phyloP scores from a whole-genome alignment of 1,284 basidiomycete species.

The Prillingera fragicola region DNA sequence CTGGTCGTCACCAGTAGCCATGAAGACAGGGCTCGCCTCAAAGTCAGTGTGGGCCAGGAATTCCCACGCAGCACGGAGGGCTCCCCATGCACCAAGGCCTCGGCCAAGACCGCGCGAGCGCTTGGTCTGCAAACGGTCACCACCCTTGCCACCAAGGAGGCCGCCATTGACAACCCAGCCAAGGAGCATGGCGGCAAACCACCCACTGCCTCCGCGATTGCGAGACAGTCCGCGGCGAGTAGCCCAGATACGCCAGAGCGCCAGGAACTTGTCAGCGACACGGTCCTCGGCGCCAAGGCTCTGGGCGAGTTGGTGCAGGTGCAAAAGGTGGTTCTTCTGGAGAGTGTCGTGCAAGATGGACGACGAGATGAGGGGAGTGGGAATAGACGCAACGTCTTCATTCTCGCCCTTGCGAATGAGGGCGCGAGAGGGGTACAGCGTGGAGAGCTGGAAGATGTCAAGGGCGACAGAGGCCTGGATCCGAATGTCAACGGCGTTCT shows the following conservation, averaged over 20 bases:
- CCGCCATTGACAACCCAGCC: conserved; percentile 67
- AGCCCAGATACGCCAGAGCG: conserved; percentile 83
- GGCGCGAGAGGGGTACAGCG: conserved; percentile 67
- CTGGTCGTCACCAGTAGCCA: conserved; percentile 47
- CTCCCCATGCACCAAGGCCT: conserved; percentile 48
- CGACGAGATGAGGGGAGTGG: conserved; percentile 76
- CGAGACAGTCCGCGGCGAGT: conserved; percentile 69
- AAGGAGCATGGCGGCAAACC: conserved; percentile 67
- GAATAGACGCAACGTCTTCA: conserved; percentile 24
- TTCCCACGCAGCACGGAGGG: conserved; percentile 44
- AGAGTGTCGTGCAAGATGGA: conserved; percentile 63
- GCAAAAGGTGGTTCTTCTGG: conserved; percentile 63
- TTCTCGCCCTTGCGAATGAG: conserved; percentile 55
- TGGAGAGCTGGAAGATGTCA: conserved; percentile 59
- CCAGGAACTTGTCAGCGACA: conserved; percentile 58
- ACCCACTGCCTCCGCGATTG: conserved; percentile 58
- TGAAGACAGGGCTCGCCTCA: conserved; percentile 58
- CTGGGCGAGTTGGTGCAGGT: conserved; percentile 62
- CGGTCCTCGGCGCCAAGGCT: conserved; percentile 58
- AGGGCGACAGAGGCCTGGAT: conserved; percentile 65
- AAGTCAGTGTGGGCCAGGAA: conserved; percentile 63
- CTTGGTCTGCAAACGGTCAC: conserved; percentile 26
- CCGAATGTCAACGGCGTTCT: conserved; percentile 63
- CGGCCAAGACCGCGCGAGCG: conserved; percentile 51
- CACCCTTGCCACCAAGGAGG: conserved; percentile 47